Evolutionary conservation across 352 stramenopile genomes (phyloP).

Genomic region (Phytophthora cactorum): DNA sequence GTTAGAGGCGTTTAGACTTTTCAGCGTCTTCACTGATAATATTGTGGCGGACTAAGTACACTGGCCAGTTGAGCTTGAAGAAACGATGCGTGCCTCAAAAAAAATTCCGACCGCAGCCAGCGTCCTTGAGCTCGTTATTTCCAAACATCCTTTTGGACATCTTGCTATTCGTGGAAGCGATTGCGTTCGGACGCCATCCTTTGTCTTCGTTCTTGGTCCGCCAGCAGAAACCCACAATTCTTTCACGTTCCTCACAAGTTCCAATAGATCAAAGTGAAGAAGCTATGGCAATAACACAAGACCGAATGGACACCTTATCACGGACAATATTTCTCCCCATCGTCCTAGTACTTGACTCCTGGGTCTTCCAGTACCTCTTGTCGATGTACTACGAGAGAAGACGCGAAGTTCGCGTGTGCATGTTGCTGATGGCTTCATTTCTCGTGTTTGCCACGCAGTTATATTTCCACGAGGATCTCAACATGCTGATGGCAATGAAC

Average conservation of each 20-base stretch:
- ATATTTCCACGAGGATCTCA: no score
- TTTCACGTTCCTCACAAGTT: neutral
- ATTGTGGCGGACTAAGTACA: no score
- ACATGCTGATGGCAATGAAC: no score
- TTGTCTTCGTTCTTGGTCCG: neutral
- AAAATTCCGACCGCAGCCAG: no score
- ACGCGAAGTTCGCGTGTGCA: neutral
- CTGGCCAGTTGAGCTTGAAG: neutral
- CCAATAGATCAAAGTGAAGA: neutral
- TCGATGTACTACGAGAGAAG: neutral
- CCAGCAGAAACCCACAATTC: neutral
- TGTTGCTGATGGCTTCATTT: neutral
- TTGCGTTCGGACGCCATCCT: neutral
- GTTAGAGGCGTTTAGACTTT: no score
- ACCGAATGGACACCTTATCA: slow-evolving; percentile 20
- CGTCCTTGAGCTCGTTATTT: no score
- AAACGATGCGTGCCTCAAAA: neutral
- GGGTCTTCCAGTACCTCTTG: slow-evolving; percentile 25
- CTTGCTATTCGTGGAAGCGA: neutral
- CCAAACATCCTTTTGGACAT: no score
- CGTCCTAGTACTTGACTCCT: slow-evolving; percentile 40
- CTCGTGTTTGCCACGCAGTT: neutral
- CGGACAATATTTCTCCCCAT: slow-evolving; percentile 33
- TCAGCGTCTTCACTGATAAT: no score
- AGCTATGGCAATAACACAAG: slow-evolving; percentile 7